Conservation (phyloP, 768 basidiomycete species). For the Amanita polypyramis region DNA sequence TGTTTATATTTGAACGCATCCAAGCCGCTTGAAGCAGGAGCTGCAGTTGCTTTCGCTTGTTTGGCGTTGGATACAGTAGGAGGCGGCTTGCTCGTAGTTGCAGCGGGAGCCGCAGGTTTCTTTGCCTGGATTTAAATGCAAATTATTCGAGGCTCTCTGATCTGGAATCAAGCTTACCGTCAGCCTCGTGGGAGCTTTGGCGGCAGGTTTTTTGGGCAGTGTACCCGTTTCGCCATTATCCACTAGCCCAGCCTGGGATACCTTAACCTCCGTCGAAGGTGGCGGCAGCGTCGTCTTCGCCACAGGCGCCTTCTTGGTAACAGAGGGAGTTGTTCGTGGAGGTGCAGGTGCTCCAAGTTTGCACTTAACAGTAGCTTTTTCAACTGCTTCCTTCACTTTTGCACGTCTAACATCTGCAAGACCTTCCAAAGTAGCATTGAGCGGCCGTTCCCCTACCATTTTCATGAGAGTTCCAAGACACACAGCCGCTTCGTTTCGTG, state of each 20-base stretch:
- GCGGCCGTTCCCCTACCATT: slow-evolving; percentile 88
- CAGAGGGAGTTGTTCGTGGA: slow-evolving; percentile 32
- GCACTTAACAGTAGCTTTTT: slow-evolving; percentile 86
- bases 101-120: slow-evolving; percentile 30
- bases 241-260: slow-evolving; percentile 22
- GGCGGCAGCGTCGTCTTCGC: slow-evolving; percentile 13
- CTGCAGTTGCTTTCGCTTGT: slow-evolving; percentile 31
- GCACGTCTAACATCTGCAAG: slow-evolving; percentile 79
- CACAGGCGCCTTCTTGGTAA: slow-evolving; percentile 21
- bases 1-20: slow-evolving; percentile 90
- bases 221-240: slow-evolving; percentile 32
- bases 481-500: slow-evolving; percentile 81
- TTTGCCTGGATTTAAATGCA: slow-evolving; percentile 28
- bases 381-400: slow-evolving; percentile 91
- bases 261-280: slow-evolving; percentile 19
- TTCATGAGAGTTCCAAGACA: slow-evolving; percentile 90
- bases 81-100: slow-evolving; percentile 34
- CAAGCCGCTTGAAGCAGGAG: slow-evolving; percentile 41
- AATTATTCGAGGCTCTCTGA: slow-evolving; percentile 9
- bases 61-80: slow-evolving; percentile 20
- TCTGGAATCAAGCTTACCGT: slow-evolving; percentile 19
- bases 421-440: slow-evolving; percentile 79
- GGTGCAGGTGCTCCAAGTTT: slow-evolving; percentile 54
- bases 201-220: slow-evolving; percentile 30
- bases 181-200: slow-evolving; percentile 42